Evolutionary conservation across 805 yeast species (phyloP), one percentile per base, ranked within the genome.

Genomic region (Ogataea haglerorum): DNA sequence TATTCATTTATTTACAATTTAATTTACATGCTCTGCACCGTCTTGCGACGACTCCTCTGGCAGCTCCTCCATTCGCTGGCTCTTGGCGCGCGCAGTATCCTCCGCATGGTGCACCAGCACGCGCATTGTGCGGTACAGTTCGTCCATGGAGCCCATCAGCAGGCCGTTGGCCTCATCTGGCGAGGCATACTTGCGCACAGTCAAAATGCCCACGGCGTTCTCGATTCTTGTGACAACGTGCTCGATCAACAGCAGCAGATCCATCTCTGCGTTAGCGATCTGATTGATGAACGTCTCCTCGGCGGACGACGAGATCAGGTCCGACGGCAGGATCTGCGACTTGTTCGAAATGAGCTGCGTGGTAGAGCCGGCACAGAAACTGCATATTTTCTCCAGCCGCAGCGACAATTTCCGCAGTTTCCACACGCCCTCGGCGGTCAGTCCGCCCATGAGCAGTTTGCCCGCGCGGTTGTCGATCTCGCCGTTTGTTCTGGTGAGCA

Each of bases 221-320:
- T 86, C 95, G 28, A 85, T 67, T 57, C 95, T 70, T 0, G 89
- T 76, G 10, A 83, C 75, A 19, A 82, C 63, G 48, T 80, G 84
- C 43, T 82, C 87, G 45, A 85, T 64, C 31, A 82, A 68, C 4
- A 72, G 66, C 29, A 79, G 59, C 28, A 80, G 56, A 30, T 82
- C 88, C 14, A 46, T 47, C 17, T 63, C 65, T n/a, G 50, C 36
- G 25, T 33, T 40, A 2, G 40, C 35, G 16, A 56, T 15, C 26
- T 47, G 53, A 3, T 23, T 16, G 17, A 32, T 33, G 38, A 54
- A 40, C 0, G 42, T 33, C 13, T 42, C 48, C 24, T 58, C 61
- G 1, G 52, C 41, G 7, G 46, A 51, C 7, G 38, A 33, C 5
- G 49, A 32, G 4, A 54, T 35, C 23, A 44, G 41, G 12, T 56